A percentile compares a stretch with the other conserved stretches of the same genome.
Conservation (phyloP, 2,329 filamentous ascomycete genomes). For the Xylaria sp. region DNA sequence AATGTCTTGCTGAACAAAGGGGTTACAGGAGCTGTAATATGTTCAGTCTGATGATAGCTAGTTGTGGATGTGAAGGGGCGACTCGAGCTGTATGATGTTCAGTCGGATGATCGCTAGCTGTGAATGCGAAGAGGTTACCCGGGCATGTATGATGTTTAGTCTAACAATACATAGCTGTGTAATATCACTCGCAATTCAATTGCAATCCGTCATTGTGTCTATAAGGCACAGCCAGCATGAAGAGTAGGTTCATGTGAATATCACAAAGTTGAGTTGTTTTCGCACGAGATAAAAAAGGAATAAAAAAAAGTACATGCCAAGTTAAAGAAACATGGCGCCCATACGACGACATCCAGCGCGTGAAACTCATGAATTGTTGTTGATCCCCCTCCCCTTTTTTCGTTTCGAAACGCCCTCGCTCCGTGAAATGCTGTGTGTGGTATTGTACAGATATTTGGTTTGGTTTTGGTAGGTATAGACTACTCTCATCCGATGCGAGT, state of each 20-base stretch:
- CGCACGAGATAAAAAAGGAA: constrained; percentile 9
- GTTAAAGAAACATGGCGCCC: constrained; percentile 9
- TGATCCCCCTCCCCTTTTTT: background rate
- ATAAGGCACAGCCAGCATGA: too few relatives aligned
- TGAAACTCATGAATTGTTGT: constrained; percentile 19
- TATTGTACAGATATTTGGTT: constrained; percentile 22
- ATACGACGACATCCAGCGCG: constrained; percentile 2
- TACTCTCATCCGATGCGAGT: background rate
- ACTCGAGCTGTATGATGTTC: too few relatives aligned
- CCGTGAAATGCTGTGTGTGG: constrained; percentile 20
- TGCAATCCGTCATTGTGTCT: too few relatives aligned
- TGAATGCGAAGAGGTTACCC: too few relatives aligned
- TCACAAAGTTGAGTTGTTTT: constrained; percentile 18
- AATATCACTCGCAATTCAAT: too few relatives aligned
- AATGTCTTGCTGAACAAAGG: background rate
- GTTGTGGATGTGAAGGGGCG: too few relatives aligned
- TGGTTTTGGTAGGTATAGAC: constrained; percentile 2
- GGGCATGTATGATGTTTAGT: too few relatives aligned
- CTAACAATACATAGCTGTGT: too few relatives aligned
- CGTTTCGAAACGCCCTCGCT: constrained; percentile 28
- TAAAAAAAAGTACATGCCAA: background rate
- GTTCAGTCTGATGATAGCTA: too few relatives aligned
- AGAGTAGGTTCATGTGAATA: too few relatives aligned
- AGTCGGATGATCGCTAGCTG: too few relatives aligned
- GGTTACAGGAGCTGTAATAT: too few relatives aligned